A percentile compares a stretch with the other conserved stretches of the same genome.
Conservation (phyloP, 2,329 filamentous ascomycete genomes). For the Rutstroemia sp. region DNA sequence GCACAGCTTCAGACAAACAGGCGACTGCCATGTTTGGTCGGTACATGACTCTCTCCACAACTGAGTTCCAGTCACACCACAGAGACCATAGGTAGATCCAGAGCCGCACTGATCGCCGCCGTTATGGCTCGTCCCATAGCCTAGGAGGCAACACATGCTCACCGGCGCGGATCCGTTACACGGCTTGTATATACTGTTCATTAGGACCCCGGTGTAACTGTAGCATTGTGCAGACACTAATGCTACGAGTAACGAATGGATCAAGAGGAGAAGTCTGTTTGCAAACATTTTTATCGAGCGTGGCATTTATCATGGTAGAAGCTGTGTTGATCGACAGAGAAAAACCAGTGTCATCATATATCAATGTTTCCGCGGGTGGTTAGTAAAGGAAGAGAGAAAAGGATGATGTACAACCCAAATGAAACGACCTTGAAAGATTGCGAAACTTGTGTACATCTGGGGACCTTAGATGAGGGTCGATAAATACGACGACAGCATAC, state of each 20-base stretch:
- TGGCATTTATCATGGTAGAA: too few species aligned
- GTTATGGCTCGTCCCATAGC: neutral
- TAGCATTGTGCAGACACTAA: constrained; percentile 1
- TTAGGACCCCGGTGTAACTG: neutral
- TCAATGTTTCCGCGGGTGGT: too few species aligned
- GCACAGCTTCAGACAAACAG: constrained; percentile 1
- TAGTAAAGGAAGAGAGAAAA: too few species aligned
- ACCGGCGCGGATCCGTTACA: constrained; percentile 5
- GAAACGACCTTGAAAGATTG: too few species aligned
- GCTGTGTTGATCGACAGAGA: too few species aligned
- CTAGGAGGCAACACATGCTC: constrained; percentile 7
- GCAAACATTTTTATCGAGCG: too few species aligned
- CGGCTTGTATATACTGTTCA: neutral
- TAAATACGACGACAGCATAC: too few species aligned
- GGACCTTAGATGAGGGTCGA: too few species aligned
- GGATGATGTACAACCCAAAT: too few species aligned
- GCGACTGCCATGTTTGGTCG: constrained; percentile 6
- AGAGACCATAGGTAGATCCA: constrained; percentile 7
- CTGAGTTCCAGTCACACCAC: constrained; percentile 3
- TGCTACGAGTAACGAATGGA: neutral
- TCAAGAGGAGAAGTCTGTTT: too few species aligned
- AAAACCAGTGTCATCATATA: too few species aligned
- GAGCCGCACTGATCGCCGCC: constrained; percentile 4
- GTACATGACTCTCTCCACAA: constrained; percentile 9
- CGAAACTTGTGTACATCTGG: too few species aligned